Percentiles rank a stretch among this genome's conserved stretches.
Evolutionary conservation across 75 land plant species (phyloP).

Genomic region (Cupressus sempervirens): DNA sequence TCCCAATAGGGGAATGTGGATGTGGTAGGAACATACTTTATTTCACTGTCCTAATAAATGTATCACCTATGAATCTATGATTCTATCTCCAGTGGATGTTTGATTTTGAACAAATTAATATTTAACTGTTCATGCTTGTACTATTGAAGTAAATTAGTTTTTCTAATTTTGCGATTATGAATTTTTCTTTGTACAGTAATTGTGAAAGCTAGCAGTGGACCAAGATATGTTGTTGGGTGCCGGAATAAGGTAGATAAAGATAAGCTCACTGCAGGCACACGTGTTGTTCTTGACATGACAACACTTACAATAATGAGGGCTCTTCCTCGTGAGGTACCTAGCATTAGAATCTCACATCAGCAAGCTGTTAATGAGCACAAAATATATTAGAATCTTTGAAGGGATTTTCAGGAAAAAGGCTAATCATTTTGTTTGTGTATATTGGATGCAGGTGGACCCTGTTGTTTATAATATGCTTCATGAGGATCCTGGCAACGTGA

Average conservation of each 20-base stretch:
- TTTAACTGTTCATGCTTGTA: background rate
- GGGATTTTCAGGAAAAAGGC: background rate
- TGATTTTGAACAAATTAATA: background rate
- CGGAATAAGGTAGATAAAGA: conserved; percentile 94
- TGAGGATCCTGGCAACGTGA: conserved; percentile 97
- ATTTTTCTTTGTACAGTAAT: conserved; percentile 52
- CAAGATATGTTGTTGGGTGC: conserved; percentile 95
- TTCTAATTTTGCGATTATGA: background rate
- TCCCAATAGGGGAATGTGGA: background rate
- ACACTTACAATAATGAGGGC: conserved; percentile 96
- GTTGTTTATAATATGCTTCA: conserved; percentile 96
- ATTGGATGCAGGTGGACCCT: conserved; percentile 74
- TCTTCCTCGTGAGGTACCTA: conserved; percentile 71
- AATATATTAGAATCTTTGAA: background rate
- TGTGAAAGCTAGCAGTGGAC: conserved; percentile 98
- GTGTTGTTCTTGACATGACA: conserved; percentile 98
- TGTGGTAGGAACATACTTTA: background rate
- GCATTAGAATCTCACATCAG: background rate
- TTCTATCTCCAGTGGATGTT: background rate
- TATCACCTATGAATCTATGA: background rate
- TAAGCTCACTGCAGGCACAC: conserved; percentile 86
- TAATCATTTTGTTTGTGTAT: conserved; percentile 1
- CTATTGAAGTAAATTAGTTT: too few species aligned
- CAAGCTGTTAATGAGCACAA: background rate
- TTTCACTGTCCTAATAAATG: background rate